Conservation (phyloP, 2,329 filamentous ascomycete genomes). For the Fusarium brachygibbosum region DNA sequence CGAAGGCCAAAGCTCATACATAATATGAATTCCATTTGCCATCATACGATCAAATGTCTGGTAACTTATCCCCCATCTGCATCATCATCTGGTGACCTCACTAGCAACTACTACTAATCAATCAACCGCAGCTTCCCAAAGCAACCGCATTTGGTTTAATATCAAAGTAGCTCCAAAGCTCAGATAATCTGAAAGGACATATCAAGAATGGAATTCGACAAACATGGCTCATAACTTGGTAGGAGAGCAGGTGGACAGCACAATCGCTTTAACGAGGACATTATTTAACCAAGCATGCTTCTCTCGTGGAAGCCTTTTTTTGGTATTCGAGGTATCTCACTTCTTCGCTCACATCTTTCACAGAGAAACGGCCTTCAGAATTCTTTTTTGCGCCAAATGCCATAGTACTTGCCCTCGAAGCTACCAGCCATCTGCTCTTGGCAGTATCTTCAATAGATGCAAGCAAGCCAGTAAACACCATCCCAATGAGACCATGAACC, state of each 20-base stretch:
- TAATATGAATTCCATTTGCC: conserved; percentile 6
- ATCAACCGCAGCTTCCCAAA: background rate
- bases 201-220: background rate
- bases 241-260: background rate
- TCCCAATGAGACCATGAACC: conserved; percentile 70
- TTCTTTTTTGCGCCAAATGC: conserved; percentile 63
- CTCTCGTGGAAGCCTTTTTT: conserved; percentile 41
- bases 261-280: conserved; percentile 30
- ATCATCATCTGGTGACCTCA: conserved; percentile 21
- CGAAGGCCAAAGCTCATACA: background rate
- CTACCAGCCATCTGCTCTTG: conserved; percentile 63
- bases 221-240: background rate
- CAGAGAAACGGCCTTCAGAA: conserved; percentile 49
- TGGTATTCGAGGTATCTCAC: conserved; percentile 49
- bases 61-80: conserved; percentile 6
- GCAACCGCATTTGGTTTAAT: background rate
- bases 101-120: background rate
- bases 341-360: conserved; percentile 47
- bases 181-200: background rate
- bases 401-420: conserved; percentile 64
- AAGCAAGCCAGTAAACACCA: conserved; percentile 75
- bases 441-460: conserved; percentile 69
- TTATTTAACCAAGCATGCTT: conserved; percentile 44
- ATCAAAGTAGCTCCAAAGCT: background rate
- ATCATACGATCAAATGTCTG: conserved; percentile 31